Base-by-base conservation (phyloP, 140 eudicot genomes). In the Bidens hawaiensis region DNA sequence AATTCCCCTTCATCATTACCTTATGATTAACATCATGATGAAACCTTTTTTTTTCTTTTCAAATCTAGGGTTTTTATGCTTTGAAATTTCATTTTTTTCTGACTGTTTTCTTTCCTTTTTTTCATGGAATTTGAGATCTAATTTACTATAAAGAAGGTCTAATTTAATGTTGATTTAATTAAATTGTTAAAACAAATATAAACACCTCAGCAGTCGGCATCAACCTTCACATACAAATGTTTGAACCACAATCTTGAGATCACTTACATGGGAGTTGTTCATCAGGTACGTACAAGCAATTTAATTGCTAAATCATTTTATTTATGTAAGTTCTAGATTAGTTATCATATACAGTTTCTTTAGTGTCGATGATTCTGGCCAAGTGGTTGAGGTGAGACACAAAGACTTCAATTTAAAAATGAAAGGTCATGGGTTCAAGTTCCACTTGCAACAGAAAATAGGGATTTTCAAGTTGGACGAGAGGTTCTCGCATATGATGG, bases 1-100 rank as follows among this genome's bases (percentile, higher is more conserved):
- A 52, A 62, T n/a, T n/a, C 49, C 21, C 59, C n/a, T 62, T 75
- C 80, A 75, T 75, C 72, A 75, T 75, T 68, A 68, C 76, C 61
- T 33, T 68, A 68, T 68, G 45, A 75, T 75, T 69, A 53, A 10
- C 28, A 54, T 33, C 33, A 71, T 54, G 18, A 45, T 55, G 67
- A 55, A 27, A 46, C 26, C 55, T 28, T 52, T 60, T 8, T n/a
- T n/a, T n/a, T n/a, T n/a, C n/a, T n/a, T n/a, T 28, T 49, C 55
- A 58, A 45, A 64, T 65, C 67, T 72, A 72, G 77, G 77, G 77
- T 72, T 72, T 70, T 30, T 59, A 31, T 55, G 42, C 33, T 63
- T 30, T 19, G 27, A 0, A 51, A 5, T 38, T 50, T 52, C 6
- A 24, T 2, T 0, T 22, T 34, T 45, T 49, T 30, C 0, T 1